phyloP scores from a whole-genome alignment of 2,329 filamentous ascomycete species.

The Aspergillus tanneri region DNA sequence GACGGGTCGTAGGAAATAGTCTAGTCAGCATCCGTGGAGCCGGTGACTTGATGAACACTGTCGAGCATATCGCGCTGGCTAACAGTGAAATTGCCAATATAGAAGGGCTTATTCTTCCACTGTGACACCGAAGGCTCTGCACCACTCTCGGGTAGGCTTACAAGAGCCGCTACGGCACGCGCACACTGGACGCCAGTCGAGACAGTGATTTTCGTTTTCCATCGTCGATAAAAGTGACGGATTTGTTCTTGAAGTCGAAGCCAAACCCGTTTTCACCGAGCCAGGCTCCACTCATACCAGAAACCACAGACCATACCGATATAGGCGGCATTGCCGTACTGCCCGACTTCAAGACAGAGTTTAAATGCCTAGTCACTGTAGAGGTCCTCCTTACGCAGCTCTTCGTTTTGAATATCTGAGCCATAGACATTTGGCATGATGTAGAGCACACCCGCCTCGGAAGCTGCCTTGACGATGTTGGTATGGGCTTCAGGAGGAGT shows the following conservation, averaged over 20 bases:
- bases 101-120: conserved; percentile 47
- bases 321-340: conserved; percentile 38
- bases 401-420: conserved; percentile 25
- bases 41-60: conserved; percentile 56
- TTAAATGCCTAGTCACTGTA: conserved; percentile 23
- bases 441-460: conserved; percentile 54
- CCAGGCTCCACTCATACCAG: conserved; percentile 55
- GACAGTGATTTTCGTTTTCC: conserved; percentile 57
- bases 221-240: conserved; percentile 52
- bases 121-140: conserved; percentile 24
- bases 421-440: conserved; percentile 53
- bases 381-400: conserved; percentile 27
- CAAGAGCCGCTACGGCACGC: conserved; percentile 52
- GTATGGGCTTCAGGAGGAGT: conserved; percentile 47
- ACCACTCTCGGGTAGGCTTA: conserved; percentile 45
- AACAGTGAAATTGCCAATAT: conserved; percentile 55
- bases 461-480: conserved; percentile 54
- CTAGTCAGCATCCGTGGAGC: conserved; percentile 61
- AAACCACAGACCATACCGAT: conserved; percentile 47
- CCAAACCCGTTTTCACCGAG: conserved; percentile 42
- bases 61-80: conserved; percentile 65
- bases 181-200: conserved; percentile 61
- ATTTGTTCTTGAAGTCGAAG: conserved; percentile 48
- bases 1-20: neutral
- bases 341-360: conserved; percentile 33